These are phyloP conservation scores for Pholiota conissans DNA, from an alignment of 768 basidiomycete genomes.

Conservation along the genomic window DNA sequence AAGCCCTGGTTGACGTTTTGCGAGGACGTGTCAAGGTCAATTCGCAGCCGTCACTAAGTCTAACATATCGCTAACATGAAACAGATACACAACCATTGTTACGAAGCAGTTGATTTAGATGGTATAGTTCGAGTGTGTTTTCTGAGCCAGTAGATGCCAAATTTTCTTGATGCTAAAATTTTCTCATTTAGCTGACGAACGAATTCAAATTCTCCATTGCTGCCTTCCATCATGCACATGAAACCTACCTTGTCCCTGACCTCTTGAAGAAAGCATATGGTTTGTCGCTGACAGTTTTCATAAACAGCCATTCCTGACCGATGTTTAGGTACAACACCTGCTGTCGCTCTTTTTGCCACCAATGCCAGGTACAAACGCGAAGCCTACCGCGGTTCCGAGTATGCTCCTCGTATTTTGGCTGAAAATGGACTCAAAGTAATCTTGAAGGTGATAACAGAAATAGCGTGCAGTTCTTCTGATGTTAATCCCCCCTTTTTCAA, in stretches of 20 bases:
- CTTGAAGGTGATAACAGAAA: slow-evolving; percentile 75
- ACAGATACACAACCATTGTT: slow-evolving; percentile 58
- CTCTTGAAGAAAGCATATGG: slow-evolving; percentile 72
- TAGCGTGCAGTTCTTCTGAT: not conserved
- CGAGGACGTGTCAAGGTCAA: slow-evolving; percentile 71
- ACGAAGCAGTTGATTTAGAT: slow-evolving; percentile 69
- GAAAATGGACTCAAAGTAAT: slow-evolving; percentile 69
- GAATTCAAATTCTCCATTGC: slow-evolving; percentile 75
- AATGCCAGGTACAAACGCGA: slow-evolving; percentile 69
- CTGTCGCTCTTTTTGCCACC: slow-evolving; percentile 72
- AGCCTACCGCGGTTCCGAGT: slow-evolving; percentile 76
- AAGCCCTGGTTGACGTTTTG: slow-evolving; percentile 74
- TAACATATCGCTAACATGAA: not conserved
- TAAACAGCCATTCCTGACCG: not conserved
- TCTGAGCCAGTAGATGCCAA: not conserved
- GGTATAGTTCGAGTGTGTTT: slow-evolving; percentile 56
- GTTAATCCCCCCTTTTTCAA: not conserved
- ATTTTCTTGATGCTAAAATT: not conserved
- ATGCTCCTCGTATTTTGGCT: slow-evolving; percentile 68
- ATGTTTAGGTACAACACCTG: slow-evolving; percentile 57
- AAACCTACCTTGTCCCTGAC: slow-evolving; percentile 85
- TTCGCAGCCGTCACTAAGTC: not conserved
- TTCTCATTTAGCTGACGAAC: slow-evolving; percentile 42
- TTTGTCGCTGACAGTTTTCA: slow-evolving; percentile 17
- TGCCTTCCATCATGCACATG: slow-evolving; percentile 78